Base-by-base conservation (phyloP, 2,329 filamentous ascomycete species). In the Microdochium bolleyi region DNA sequence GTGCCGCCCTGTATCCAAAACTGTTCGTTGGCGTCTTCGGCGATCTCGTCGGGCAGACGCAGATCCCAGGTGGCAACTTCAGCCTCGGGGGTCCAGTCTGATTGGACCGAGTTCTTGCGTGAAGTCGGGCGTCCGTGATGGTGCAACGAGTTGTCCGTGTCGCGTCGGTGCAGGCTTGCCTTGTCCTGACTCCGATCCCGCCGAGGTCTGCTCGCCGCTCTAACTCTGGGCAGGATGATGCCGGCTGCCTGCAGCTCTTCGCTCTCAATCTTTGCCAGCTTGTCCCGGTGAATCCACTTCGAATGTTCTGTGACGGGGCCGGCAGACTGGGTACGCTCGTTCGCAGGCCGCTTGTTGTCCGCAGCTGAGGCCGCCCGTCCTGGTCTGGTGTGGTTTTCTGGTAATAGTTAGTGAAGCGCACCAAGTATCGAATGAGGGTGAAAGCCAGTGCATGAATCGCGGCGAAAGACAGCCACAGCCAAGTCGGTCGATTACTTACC, bases 211-310 rank as follows among this genome's bases (percentile, higher is more conserved):
- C 81, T 78, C 51, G 77, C 70, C 51, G 80, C 72, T 57, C 82
- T 72, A 30, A 78, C 63, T 61, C 75, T 71, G 57, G 83, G 75
- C 55, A 86, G 64, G 50, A 80, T 74, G 60, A 92, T 84, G 27
- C 88, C 89, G 7, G 88, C 88, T 54, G 87, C 88, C 66, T 90
- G 86, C 56, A 94, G 77, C 69, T 94, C 89, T 62, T 85, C 79
- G 60, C 76, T 92, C 70, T 94, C 89, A 60, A 92, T 94, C 64
- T 82, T 82, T 52, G 87, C 88, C 56, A 94, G 72, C 70, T 92
- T 92, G 70, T 94, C 89, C 53, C 89, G 77, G 64, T 94, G 89
- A 61, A 94, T 92, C 89, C 89, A 94, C 67, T 89, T 86, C 30
- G 84, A 87, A 55, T 82, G 77, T 55, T 87, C 84, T 8, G 41